These are phyloP conservation scores for Myriosclerotinia scirpicola DNA, from an alignment of 2,329 filamentous ascomycete species.

Conservation along the genomic window DNA sequence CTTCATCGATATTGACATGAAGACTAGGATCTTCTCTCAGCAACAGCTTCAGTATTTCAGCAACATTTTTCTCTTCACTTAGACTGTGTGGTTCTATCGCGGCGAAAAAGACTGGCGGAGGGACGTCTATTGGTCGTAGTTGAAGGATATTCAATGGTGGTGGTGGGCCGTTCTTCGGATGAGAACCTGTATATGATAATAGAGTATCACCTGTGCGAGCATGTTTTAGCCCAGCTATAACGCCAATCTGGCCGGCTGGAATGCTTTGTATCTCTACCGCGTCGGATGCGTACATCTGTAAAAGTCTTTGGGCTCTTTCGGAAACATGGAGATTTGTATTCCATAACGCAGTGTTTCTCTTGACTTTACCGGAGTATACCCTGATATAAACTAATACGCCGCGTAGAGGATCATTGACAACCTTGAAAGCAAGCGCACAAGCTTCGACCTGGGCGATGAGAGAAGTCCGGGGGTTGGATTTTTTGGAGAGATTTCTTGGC, in stretches of 20 bases:
- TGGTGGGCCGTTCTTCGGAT: conserved; percentile 62
- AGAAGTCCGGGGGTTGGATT: conserved; percentile 44
- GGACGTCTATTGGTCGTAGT: conserved; percentile 82
- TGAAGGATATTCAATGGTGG: conserved; percentile 72
- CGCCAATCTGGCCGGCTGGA: conserved; percentile 85
- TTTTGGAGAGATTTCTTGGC: conserved; percentile 42
- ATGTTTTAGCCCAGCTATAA: conserved; percentile 84
- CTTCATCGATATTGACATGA: conserved; percentile 78
- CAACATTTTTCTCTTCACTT: conserved; percentile 76
- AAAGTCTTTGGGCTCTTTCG: conserved; percentile 75
- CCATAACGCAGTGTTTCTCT: conserved; percentile 73
- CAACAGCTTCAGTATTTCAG: conserved; percentile 72
- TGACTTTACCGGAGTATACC: conserved; percentile 82
- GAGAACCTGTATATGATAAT: conserved; percentile 67
- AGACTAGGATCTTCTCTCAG: conserved; percentile 91
- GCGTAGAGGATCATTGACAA: conserved; percentile 81
- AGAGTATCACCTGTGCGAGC: conserved; percentile 94
- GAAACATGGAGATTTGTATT: conserved; percentile 82
- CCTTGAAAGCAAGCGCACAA: conserved; percentile 82
- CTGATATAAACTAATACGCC: conserved; percentile 90
- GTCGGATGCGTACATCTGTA: conserved; percentile 88
- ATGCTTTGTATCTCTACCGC: conserved; percentile 82
- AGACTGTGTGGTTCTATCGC: conserved; percentile 80
- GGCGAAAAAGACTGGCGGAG: conserved; percentile 95
- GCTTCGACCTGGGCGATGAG: conserved; percentile 55